These are phyloP conservation scores for Eucalyptus cloeziana DNA, from an alignment of 345 rosid genomes.

Conservation along the genomic window DNA sequence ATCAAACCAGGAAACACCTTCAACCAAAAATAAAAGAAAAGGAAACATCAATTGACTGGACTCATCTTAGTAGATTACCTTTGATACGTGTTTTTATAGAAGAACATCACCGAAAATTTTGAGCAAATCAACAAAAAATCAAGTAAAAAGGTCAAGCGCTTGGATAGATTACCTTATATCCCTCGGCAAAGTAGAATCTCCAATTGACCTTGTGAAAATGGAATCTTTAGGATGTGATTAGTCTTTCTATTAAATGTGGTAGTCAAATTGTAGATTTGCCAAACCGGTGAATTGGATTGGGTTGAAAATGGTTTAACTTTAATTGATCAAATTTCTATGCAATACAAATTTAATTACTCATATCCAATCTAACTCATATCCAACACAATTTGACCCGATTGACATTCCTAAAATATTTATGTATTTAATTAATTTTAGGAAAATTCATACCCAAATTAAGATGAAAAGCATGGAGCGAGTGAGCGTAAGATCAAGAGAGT, in stretches of 20 bases:
- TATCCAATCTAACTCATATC: background rate
- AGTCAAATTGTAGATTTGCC: background rate
- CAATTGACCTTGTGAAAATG: background rate
- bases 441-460: background rate
- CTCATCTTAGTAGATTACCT: rapidly evolving
- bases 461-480: background rate
- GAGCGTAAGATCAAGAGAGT: background rate
- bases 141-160: background rate
- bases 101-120: rapidly evolving
- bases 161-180: background rate
- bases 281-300: rapidly evolving
- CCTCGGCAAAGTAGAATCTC: background rate
- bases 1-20: background rate
- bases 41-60: background rate
- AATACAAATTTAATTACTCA: background rate
- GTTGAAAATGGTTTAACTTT: rapidly evolving
- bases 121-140: background rate
- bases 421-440: no score
- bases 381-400: rapidly evolving
- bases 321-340: background rate
- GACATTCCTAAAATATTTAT: no score
- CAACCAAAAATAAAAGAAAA: no score
- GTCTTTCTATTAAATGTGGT: background rate
- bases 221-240: background rate
- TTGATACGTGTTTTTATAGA: no score